Base-by-base conservation (phyloP, 495 filamentous ascomycete genomes). In the Trichoderma orchidacearum region DNA sequence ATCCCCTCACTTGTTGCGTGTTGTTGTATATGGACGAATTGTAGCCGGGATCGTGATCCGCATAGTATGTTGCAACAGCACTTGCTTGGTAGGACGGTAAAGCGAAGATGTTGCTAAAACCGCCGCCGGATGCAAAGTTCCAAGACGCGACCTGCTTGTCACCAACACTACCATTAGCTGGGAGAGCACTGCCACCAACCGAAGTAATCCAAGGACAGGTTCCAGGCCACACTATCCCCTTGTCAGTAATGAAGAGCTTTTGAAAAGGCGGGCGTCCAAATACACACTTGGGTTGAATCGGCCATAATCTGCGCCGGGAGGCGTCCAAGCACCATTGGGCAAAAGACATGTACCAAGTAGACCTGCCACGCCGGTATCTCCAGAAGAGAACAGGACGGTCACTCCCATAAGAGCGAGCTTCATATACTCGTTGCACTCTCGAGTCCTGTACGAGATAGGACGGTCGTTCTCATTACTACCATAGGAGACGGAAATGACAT, bases 401-500 rank as follows among this genome's bases (percentile, higher is more conserved):
- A 68, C 61, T 23, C 75, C 75, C 61, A 71, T 66, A 1, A 78
- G 61, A 4, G 72, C 75, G n/a, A 77, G 67, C 56, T 78, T 76
- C 58, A 65, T 60, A 50, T 66, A 82, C 63, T 83, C 77, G 53
- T 71, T 67, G 66, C 81, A 81, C 62, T 82, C 77, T 52, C 79
- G 80, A 34, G 68, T 66, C 59, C 76, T 72, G 63, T 81, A 85
- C 35, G 64, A 64, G 32, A 73, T 66, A 12, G 80, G 78, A 3
- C 78, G 65, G 30, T 71, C 72, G 11, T 67, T 68, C 58, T 85
- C 81, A 41, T 73, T 73, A 30, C 67, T 68, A 29, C 73, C 74
- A 59, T 84, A 85, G 0, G 80, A 83, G 53, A 79, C 75, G 1
- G 77, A 81, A 55, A 85, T 76, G 5, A 84, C 82, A 38, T 80